Evolutionary conservation across 1,284 basidiomycete genomes (phyloP).

Genomic region (Agroathelia rolfsii): DNA sequence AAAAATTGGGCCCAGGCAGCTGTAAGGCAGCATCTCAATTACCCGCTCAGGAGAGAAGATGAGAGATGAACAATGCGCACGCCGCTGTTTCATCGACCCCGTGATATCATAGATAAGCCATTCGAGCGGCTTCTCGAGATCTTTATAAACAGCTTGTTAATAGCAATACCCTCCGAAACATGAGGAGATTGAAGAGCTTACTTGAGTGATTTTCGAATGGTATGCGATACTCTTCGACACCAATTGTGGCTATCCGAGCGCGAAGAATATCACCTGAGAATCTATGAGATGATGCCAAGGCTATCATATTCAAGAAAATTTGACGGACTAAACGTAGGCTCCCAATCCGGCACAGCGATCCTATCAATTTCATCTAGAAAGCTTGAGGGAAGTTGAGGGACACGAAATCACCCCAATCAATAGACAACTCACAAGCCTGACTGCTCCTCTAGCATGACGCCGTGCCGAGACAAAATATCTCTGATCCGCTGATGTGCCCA

Average conservation of each 20-base stretch:
- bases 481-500: slow-evolving; percentile 38
- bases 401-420: slow-evolving; percentile 8
- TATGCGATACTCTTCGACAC: slow-evolving; percentile 53
- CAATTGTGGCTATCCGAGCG: slow-evolving; percentile 52
- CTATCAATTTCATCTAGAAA: slow-evolving; percentile 47
- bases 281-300: slow-evolving; percentile 2
- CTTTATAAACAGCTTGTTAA: too few species aligned
- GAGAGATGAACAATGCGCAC: slow-evolving; percentile 20
- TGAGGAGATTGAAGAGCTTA: too few species aligned
- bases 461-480: slow-evolving; percentile 27
- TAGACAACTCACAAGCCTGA: slow-evolving; percentile 47
- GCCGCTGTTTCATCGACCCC: slow-evolving; percentile 43
- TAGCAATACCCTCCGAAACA: too few species aligned
- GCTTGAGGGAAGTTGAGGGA: slow-evolving; percentile 22
- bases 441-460: slow-evolving; percentile 40
- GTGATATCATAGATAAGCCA: slow-evolving; percentile 60
- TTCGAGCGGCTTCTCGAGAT: too few species aligned
- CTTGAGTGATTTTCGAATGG: slow-evolving; percentile 40
- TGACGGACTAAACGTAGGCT: too few species aligned
- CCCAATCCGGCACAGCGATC: slow-evolving; percentile 38
- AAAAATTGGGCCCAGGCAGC: slow-evolving; percentile 59
- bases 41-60: neutral
- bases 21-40: slow-evolving; percentile 14
- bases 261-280: slow-evolving; percentile 48
- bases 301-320: too few species aligned